Evolutionary conservation across 2,329 filamentous ascomycete genomes (phyloP), one percentile per base, ranked within the genome.

Genomic region (Monilinia polystroma): DNA sequence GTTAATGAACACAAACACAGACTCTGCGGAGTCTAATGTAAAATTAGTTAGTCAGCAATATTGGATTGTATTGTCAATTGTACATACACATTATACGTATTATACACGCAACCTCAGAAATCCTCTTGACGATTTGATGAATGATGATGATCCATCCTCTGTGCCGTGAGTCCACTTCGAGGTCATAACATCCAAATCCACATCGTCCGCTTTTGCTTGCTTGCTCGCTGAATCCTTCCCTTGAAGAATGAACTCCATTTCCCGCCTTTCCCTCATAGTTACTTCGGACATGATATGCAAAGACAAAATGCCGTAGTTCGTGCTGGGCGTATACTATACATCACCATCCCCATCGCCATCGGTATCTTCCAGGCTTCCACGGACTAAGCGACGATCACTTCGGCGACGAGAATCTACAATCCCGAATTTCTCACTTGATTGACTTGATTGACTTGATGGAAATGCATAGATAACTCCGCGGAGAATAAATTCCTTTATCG

Each of bases 1-100:
- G 58, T 51, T 14, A 20, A 47, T n/a, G 32, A 38, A 49, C 23
- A 52, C 6, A 16, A 56, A 57, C 14, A 62, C 32, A 62, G 58
- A 41, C 43, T 60, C 16, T 59, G 20, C 14, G 3, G 2, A 23
- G n/a, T 62, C 58, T 38, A 20, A 3, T 51, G 58, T 52, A 38
- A 2, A 62, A 16, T 62, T 51, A 38, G n/a, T 26, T 60, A 5
- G n/a, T 26, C 51, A 5, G 8, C n/a, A n/a, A 8, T 35, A 60
- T 38, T 3, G 54, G 18, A 32, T 14, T 62, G 32, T 12, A 62
- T n/a, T 51, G n/a, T 23, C 35, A 47, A 51, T 51, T 35, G 14
- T 60, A 26, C 32, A 38, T 11, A 18, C n/a, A 23, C 18, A 43
- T 16, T 43, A 43, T 16, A 51, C 7, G 35, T 20, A 26, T 51